phyloP scores from a whole-genome alignment of 2,329 filamentous ascomycete genomes.

The Ilyonectria destructans region DNA sequence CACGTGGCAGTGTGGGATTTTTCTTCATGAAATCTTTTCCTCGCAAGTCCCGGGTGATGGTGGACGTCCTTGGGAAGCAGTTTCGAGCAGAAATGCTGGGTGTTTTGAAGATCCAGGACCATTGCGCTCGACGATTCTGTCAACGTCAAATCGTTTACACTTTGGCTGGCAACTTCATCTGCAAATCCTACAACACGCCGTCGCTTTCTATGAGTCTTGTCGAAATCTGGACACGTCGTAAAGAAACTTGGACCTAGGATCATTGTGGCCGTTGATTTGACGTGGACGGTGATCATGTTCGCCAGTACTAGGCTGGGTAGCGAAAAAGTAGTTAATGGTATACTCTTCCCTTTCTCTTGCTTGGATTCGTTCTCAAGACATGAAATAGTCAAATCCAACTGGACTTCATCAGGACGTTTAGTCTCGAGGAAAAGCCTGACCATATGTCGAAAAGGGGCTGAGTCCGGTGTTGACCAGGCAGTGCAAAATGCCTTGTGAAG shows the following conservation, averaged over 20 bases:
- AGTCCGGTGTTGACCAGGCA: slow-evolving; percentile 5
- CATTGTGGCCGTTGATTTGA: not conserved
- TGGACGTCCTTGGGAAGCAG: not conserved
- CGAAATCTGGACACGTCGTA: not conserved
- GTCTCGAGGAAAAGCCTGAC: slow-evolving; percentile 13
- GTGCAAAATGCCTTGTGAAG: slow-evolving; percentile 3
- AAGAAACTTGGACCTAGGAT: not conserved
- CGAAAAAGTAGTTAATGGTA: not conserved
- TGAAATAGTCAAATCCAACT: slow-evolving; percentile 4
- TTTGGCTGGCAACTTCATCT: not conserved
- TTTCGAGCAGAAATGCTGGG: not conserved
- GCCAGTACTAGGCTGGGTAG: not conserved
- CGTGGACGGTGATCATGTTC: not conserved
- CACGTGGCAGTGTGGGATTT: not conserved
- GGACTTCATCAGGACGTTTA: not conserved
- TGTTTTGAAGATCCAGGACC: not conserved
- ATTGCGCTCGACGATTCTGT: not conserved
- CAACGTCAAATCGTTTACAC: not conserved
- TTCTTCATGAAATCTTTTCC: not conserved
- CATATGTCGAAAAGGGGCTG: not conserved
- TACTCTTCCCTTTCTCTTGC: not conserved
- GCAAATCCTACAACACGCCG: not conserved
- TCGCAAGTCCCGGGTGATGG: not conserved
- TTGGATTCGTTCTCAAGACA: slow-evolving; percentile 4
- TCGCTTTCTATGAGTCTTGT: not conserved